Evolutionary conservation across 1,284 basidiomycete species (phyloP).

Genomic region (Serendipita sp.): DNA sequence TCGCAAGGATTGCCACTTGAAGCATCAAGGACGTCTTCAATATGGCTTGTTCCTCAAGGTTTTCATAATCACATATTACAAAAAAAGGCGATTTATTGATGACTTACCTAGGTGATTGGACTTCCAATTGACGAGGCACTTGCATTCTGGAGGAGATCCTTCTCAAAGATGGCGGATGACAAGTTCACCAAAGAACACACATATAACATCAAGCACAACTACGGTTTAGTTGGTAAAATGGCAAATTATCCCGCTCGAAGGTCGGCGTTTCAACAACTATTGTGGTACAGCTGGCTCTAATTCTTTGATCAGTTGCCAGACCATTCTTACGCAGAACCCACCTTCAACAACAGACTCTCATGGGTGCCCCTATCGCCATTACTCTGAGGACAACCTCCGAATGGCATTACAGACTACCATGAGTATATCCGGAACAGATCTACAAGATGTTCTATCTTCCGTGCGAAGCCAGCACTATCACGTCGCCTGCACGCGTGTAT

Average conservation of each 20-base stretch:
- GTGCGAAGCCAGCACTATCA: conserved; percentile 84
- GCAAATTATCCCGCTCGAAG: conserved; percentile 90
- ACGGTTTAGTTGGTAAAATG: conserved; percentile 86
- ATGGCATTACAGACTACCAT: conserved; percentile 66
- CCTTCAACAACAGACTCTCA: conserved; percentile 64
- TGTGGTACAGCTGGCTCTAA: conserved; percentile 10
- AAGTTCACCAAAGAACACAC: conserved; percentile 97
- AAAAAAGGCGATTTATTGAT: conserved; percentile 9
- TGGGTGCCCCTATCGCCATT: conserved; percentile 93
- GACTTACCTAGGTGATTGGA: conserved; percentile 58
- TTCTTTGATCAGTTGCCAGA: conserved; percentile 58
- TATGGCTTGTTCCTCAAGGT: conserved; percentile 95
- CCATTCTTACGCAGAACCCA: conserved; percentile 70
- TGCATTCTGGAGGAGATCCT: conserved; percentile 85
- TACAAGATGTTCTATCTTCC: conserved; percentile 74
- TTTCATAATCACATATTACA: conserved; percentile 11
- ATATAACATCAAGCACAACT: conserved; percentile 95
- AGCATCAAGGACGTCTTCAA: conserved; percentile 85
- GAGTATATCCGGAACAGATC: conserved; percentile 48
- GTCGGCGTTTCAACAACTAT: conserved; percentile 26
- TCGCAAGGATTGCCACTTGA: conserved; percentile 70
- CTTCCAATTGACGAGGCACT: conserved; percentile 91
- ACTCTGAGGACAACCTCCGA: conserved; percentile 72
- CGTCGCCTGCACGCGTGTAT: conserved; percentile 92
- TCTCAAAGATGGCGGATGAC: conserved; percentile 70